phyloP scores from a whole-genome alignment of 2,329 filamentous ascomycete species.

The Microcyclospora tardicrescens region DNA sequence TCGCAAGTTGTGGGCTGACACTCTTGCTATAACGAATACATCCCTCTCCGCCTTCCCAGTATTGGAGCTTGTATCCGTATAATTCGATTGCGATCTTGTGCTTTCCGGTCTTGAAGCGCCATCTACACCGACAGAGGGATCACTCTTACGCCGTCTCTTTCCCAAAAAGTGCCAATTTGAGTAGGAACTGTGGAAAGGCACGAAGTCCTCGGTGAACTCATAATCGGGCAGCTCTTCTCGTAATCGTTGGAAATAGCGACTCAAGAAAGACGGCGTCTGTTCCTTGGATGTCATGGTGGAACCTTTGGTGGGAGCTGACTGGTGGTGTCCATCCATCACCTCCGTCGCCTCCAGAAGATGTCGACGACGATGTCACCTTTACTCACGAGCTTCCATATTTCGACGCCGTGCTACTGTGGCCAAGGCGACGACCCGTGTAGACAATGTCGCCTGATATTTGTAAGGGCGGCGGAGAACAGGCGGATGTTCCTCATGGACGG shows the following conservation, averaged over 20 bases:
- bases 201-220: slow-evolving; percentile 25
- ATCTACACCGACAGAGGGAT: slow-evolving; percentile 10
- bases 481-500: not conserved
- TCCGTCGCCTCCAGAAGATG: no score
- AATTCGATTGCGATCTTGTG: slow-evolving; percentile 22
- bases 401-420: no score
- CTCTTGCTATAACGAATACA: slow-evolving; percentile 57
- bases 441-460: no score
- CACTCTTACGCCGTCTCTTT: slow-evolving; percentile 37
- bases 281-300: no score
- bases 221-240: slow-evolving; percentile 22
- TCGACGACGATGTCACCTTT: no score
- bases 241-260: slow-evolving; percentile 22
- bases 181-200: slow-evolving; percentile 48
- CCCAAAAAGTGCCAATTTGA: slow-evolving; percentile 63
- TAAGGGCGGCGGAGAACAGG: no score
- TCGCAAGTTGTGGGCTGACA: slow-evolving; percentile 70
- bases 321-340: no score
- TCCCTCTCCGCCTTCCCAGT: slow-evolving; percentile 16
- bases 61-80: slow-evolving; percentile 15
- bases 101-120: slow-evolving; percentile 22
- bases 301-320: no score
- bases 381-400: no score
- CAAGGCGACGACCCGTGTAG: no score
- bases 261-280: slow-evolving; percentile 5